Base-by-base conservation (phyloP, 2,329 filamentous ascomycete genomes). In the Fusarium mundagurra region DNA sequence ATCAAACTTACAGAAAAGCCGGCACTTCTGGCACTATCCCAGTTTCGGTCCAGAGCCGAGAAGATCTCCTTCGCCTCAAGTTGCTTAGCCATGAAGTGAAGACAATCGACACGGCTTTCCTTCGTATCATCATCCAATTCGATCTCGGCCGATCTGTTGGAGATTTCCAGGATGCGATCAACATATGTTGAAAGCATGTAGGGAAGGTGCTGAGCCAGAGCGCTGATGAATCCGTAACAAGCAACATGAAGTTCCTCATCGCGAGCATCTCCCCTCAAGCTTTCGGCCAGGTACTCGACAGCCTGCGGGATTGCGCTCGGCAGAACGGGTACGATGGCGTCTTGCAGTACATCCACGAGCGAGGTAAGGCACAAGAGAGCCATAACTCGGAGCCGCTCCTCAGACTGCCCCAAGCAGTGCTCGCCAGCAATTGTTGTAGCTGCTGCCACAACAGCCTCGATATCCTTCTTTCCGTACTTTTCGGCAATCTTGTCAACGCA, bases 401-500 rank as follows among this genome's bases (percentile, higher is more conserved):
- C 93, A 18, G 88, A 83, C 80, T 93, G 92, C 43, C 93, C 93
- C 55, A 98, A 88, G 72, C 94, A 96, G 73, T 93, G 87, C 62
- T 91, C 85, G 47, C 95, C 91, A 43, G 93, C 91, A 77, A 99
- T 92, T 4, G 92, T 92, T 67, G 91, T 87, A 9, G 95, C 94
- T 10, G 95, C 93, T 9, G 89, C 89, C 33, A 93, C 88, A 50
- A 98, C 93, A 50, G 91, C 92, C 75, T 93, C 90, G 4, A 93
- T 87, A 78, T 98, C 94, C 81, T 95, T 97, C 86, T 96, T 97
- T 75, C 96, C 97, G 81, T 98, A 98, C 81, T 96, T 96, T 83
- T 98, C 95, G 6, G 94, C 90, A 72, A 99, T 97, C 82, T 94
- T 94, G 83, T 98, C 95, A 50, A 98, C 92, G 77, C 96, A 98